phyloP scores from a whole-genome alignment of 352 stramenopile genomes.

The Aphanomyces cochlioides region DNA sequence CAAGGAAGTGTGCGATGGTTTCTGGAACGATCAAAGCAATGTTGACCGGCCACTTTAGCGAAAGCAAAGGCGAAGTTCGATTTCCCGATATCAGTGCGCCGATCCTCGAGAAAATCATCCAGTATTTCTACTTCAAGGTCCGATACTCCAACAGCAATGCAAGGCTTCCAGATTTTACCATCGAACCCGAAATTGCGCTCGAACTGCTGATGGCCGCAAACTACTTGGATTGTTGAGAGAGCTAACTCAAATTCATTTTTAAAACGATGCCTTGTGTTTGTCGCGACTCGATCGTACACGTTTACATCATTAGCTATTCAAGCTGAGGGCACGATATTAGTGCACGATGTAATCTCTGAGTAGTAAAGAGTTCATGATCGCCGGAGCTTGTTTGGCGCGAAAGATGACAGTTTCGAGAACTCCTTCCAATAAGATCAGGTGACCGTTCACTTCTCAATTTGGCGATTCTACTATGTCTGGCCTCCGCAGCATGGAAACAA shows the following conservation, averaged over 20 bases:
- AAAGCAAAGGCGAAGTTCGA: conserved; percentile 94
- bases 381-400: too few species aligned
- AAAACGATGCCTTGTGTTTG: neutral
- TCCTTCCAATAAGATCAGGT: conserved; percentile 1
- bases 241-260: neutral
- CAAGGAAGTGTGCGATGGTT: conserved; percentile 90
- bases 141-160: conserved; percentile 92
- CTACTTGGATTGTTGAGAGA: conserved; percentile 91
- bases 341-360: too few species aligned
- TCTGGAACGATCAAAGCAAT: conserved; percentile 96
- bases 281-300: neutral
- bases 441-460: neutral
- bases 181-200: conserved; percentile 97
- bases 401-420: neutral
- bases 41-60: conserved; percentile 91
- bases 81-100: conserved; percentile 96
- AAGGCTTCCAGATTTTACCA: conserved; percentile 96
- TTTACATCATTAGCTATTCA: too few species aligned
- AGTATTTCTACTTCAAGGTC: conserved; percentile 99
- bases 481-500: conserved; percentile 88
- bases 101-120: conserved; percentile 96
- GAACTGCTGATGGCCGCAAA: conserved; percentile 97
- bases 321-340: too few species aligned
- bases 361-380: too few species aligned
- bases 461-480: conserved; percentile 50